A percentile compares a stretch with the other conserved stretches of the same genome.
Conservation (phyloP, 495 filamentous ascomycete genomes). For the Paragyromitra xinjiangensis region DNA sequence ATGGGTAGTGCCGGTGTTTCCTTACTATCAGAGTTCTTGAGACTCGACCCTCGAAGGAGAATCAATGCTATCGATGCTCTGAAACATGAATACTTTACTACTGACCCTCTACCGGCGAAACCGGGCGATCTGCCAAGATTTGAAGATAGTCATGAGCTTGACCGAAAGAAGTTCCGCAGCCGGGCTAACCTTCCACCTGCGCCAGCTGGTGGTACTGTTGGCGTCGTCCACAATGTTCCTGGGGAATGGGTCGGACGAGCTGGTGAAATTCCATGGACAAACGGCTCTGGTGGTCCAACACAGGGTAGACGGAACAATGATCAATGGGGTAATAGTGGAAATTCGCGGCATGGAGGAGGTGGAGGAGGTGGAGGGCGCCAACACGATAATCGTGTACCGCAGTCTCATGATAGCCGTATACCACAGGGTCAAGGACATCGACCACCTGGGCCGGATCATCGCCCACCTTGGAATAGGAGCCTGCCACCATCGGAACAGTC, state of each 20-base stretch:
- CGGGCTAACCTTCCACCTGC: slow-evolving; percentile 83
- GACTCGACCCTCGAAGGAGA: slow-evolving; percentile 84
- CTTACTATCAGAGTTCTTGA: slow-evolving; percentile 81
- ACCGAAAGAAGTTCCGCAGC: slow-evolving; percentile 85
- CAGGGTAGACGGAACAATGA: slow-evolving; percentile 57
- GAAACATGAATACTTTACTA: slow-evolving; percentile 89
- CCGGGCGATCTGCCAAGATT: slow-evolving; percentile 86
- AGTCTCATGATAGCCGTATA: slow-evolving; percentile 46
- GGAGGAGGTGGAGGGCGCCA: slow-evolving; percentile 60
- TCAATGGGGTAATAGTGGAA: slow-evolving; percentile 60
- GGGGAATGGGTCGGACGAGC: slow-evolving; percentile 61
- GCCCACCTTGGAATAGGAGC: slow-evolving; percentile 55
- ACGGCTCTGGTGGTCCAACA: slow-evolving; percentile 61
- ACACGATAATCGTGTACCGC: slow-evolving; percentile 58
- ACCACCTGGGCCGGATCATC: slow-evolving; percentile 47
- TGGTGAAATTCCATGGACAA: slow-evolving; percentile 57
- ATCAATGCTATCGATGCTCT: slow-evolving; percentile 95
- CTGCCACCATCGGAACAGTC: slow-evolving; percentile 53
- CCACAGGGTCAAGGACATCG: slow-evolving; percentile 50
- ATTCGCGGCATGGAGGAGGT: slow-evolving; percentile 56
- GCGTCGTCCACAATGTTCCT: slow-evolving; percentile 74
- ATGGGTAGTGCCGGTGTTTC: slow-evolving; percentile 73
- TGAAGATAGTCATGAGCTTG: slow-evolving; percentile 94
- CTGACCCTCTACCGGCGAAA: slow-evolving; percentile 76
- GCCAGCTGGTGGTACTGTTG: slow-evolving; percentile 86